Evolutionary conservation across 805 yeast species (phyloP).

Genomic region (Metschnikowia bowlesiae): DNA sequence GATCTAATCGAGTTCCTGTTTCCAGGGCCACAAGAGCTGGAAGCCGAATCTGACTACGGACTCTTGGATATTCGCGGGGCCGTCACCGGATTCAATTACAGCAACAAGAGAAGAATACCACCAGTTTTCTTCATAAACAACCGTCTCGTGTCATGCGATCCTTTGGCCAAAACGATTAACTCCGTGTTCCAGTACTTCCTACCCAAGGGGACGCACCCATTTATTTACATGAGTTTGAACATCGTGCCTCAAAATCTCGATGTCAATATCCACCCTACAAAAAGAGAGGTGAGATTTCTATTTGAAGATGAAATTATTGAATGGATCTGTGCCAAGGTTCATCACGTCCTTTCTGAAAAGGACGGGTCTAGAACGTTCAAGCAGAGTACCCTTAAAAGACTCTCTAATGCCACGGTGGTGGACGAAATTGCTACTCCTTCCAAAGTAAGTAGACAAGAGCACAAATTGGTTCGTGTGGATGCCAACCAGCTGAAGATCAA

Average conservation of each 20-base stretch:
- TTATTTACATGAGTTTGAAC: conserved; percentile 67
- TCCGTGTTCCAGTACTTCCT: conserved; percentile 60
- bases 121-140: conserved; percentile 84
- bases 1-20: conserved; percentile 52
- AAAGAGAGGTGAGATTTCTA: conserved; percentile 82
- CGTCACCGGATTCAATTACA: conserved; percentile 67
- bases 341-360: conserved; percentile 45
- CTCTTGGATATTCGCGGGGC: conserved; percentile 52
- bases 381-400: conserved; percentile 45
- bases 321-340: conserved; percentile 46
- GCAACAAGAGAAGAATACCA: conserved; percentile 56
- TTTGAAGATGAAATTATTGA: conserved; percentile 83
- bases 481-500: conserved; percentile 47
- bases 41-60: conserved; percentile 36
- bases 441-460: conserved; percentile 49
- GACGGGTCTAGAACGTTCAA: conserved; percentile 69
- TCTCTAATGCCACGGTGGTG: conserved; percentile 4
- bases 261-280: conserved; percentile 95
- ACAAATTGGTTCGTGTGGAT: conserved; percentile 69
- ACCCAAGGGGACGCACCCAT: conserved; percentile 74
- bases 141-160: conserved; percentile 79
- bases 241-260: conserved; percentile 72
- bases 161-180: conserved; percentile 62
- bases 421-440: conserved; percentile 12
- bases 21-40: neutral